Evolutionary conservation across 352 stramenopile genomes (phyloP).

Genomic region (Phytopythium vexans): DNA sequence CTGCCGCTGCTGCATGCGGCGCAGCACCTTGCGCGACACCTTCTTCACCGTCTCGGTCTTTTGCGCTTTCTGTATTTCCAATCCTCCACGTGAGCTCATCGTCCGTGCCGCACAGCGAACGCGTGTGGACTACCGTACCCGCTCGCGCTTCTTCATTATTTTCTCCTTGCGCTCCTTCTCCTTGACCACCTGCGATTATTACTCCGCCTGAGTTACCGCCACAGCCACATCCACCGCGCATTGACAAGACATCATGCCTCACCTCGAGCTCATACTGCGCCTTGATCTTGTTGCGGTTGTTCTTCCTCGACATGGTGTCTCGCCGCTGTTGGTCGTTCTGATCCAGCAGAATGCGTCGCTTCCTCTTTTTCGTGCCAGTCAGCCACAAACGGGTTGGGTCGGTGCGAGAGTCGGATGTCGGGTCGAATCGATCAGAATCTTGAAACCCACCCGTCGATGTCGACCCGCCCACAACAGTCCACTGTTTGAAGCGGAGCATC

Average conservation of each 20-base stretch:
- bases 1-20: constrained; percentile 57
- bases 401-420: neutral
- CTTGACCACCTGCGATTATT: constrained; percentile 16
- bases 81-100: neutral
- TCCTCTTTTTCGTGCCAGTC: neutral
- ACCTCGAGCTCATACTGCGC: constrained; percentile 79
- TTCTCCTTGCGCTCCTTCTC: constrained; percentile 77
- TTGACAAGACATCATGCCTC: neutral
- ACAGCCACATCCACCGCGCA: neutral
- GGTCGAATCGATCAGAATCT: too few relatives aligned
- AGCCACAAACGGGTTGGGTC: neutral
- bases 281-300: constrained; percentile 79
- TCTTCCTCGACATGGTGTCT: constrained; percentile 71
- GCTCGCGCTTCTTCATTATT: constrained; percentile 66
- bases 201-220: neutral
- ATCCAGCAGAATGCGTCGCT: constrained; percentile 62
- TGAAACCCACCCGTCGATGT: too few relatives aligned
- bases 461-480: too few relatives aligned
- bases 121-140: constrained; percentile 20
- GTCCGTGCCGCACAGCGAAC: neutral
- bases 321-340: constrained; percentile 32
- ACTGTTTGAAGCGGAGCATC: too few relatives aligned
- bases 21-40: constrained; percentile 67
- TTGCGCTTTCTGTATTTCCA: constrained; percentile 40
- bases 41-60: constrained; percentile 73